Evolutionary conservation across 345 rosid genomes (phyloP), one percentile per base, ranked within the genome.

Genomic region (Erodium maritimum): DNA sequence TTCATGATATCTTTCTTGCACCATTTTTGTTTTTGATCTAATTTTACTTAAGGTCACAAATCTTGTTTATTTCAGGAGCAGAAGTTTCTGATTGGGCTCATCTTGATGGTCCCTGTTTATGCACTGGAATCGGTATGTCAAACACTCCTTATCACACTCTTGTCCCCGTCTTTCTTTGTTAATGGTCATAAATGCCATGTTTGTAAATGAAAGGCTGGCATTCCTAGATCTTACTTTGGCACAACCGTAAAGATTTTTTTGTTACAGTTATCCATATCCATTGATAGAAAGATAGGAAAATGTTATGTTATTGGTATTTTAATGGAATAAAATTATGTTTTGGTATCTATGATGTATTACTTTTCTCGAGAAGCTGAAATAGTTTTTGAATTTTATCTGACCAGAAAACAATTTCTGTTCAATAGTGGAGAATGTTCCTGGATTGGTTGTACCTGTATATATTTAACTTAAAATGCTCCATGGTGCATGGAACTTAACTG

Each of bases 61-160:
- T 20, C 23, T 54, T 54, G 56, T 17, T 17, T 37, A 62, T 78
- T 77, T 71, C 97, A 93, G 99, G 99, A 93, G 79, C 99, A 89
- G 69, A 93, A 93, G 69, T 93, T 93, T 73, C 76, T 93, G 67
- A 79, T 89, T 56, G 99, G 99, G 54, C 94, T 93, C 67, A 80
- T 93, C 67, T 75, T 93, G 70, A 89, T 93, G 99, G 99, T 93
- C 66, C 99, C 99, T 63, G 91, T 89, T 25, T 93, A 93, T 62
- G 84, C 97, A 13, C 68, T 89, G 51, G 99, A 93, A 75, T 93
- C 99, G 85, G 99, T 93, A 93, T 59, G 81, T 55, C 16, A 25
- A 8, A 46, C 3, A 21, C 8, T 42, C 2, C 11, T 1, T 21
- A 12, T 18, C 23, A 11, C 51, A 57, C 60, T 20, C 19, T 45